These are phyloP conservation scores for Diaporthe sp. DNA, from an alignment of 2,329 filamentous ascomycete genomes.

Conservation along the genomic window DNA sequence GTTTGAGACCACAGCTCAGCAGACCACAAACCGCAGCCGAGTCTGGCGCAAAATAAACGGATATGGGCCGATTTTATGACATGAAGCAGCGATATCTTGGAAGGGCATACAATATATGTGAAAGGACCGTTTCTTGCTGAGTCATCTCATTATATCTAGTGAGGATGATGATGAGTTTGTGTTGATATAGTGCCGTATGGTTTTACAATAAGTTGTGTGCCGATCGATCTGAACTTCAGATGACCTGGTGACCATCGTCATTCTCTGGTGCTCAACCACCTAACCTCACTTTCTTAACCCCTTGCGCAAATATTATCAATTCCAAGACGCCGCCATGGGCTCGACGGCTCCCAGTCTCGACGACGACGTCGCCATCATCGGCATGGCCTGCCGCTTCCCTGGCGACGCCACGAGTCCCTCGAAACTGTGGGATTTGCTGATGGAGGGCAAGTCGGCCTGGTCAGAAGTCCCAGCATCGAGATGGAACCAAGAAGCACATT, in stretches of 20 bases:
- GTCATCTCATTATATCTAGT: not conserved
- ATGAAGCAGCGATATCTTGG: slow-evolving; percentile 4
- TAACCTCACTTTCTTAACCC: not conserved
- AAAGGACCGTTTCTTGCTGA: slow-evolving; percentile 1
- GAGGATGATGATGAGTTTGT: slow-evolving; percentile 1
- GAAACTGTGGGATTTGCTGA: slow-evolving; percentile 49
- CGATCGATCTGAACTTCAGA: not conserved
- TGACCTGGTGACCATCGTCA: slow-evolving; percentile 6
- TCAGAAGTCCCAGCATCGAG: slow-evolving; percentile 28
- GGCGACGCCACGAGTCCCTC: slow-evolving; percentile 50
- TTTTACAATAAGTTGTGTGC: not conserved
- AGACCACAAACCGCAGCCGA: not conserved
- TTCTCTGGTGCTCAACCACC: slow-evolving; percentile 24
- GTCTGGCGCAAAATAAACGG: not conserved
- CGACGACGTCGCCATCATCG: slow-evolving; percentile 32
- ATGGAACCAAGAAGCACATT: slow-evolving; percentile 31
- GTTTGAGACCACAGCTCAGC: slow-evolving; percentile 8
- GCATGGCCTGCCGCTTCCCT: slow-evolving; percentile 52
- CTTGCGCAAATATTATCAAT: not conserved
- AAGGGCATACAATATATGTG: not conserved
- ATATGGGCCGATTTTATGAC: slow-evolving; percentile 22
- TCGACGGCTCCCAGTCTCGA: slow-evolving; percentile 16
- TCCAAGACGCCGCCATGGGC: slow-evolving; percentile 25
- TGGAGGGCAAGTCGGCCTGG: slow-evolving; percentile 32
- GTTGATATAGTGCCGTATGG: slow-evolving; percentile 26